Conservation (phyloP, 345 rosid genomes). For the Barbarea vulgaris region DNA sequence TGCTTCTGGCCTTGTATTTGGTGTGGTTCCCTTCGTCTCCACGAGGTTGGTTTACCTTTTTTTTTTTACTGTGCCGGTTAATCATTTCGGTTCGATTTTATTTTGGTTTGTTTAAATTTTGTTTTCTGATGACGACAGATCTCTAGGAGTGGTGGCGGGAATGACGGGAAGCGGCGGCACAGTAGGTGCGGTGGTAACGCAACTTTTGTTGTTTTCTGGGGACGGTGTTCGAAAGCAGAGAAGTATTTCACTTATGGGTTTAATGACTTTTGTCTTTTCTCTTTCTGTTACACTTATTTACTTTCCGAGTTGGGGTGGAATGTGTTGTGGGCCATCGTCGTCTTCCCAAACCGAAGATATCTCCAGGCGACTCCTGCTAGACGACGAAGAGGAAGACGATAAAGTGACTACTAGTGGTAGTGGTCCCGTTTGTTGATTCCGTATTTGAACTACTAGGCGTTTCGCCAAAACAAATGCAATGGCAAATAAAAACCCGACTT, state of each 20-base stretch:
- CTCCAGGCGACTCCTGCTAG: slow-evolving; percentile 38
- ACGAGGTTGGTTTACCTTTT: slow-evolving; percentile 47
- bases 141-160: slow-evolving; percentile 79
- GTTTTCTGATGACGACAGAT: slow-evolving; percentile 50
- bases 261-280: slow-evolving; percentile 59
- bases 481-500: neutral
- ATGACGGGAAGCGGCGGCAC: slow-evolving; percentile 92
- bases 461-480: neutral
- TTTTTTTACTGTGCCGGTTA: too few species aligned
- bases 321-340: slow-evolving; percentile 55
- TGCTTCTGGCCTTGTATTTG: slow-evolving; percentile 80
- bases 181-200: slow-evolving; percentile 71
- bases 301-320: slow-evolving; percentile 70
- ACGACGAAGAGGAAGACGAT: slow-evolving; percentile 15
- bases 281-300: slow-evolving; percentile 53
- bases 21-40: slow-evolving; percentile 86
- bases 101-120: neutral
- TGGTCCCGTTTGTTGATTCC: slow-evolving; percentile 23
- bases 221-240: slow-evolving; percentile 50
- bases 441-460: neutral
- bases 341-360: neutral
- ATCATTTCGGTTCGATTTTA: neutral
- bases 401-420: too few species aligned
- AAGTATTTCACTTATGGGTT: slow-evolving; percentile 88
- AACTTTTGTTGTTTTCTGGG: slow-evolving; percentile 67